Evolutionary conservation across 169 alveolate species (phyloP).

Genomic region (Ichthyophthirius multifiliis): DNA sequence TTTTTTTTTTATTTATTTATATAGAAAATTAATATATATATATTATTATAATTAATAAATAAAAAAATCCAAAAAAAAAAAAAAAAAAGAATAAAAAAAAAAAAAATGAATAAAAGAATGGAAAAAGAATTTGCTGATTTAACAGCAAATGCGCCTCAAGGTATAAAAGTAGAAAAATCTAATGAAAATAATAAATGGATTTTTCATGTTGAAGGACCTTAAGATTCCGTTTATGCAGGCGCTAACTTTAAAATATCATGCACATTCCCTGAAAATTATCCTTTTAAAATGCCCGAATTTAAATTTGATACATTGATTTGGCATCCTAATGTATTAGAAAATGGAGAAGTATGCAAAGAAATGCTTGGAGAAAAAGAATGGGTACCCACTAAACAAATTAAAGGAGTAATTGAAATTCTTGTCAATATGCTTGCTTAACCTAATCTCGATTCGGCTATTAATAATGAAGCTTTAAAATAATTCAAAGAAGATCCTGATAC

Average conservation of each 20-base stretch:
- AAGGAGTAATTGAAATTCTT: not conserved
- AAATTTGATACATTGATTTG: not conserved
- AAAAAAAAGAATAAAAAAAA: not conserved
- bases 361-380: slow-evolving; percentile 14
- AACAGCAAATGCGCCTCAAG: not conserved
- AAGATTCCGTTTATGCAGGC: not conserved
- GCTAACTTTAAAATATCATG: not conserved
- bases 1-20: no score
- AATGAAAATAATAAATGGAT: not conserved
- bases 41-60: no score
- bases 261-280: slow-evolving; percentile 1
- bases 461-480: not conserved
- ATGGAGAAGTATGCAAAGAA: slow-evolving; percentile 14
- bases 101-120: not conserved
- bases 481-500: not conserved
- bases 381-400: slow-evolving; percentile 6
- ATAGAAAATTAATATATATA: no score
- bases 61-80: not conserved
- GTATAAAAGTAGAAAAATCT: not conserved
- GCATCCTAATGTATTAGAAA: not conserved
- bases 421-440: slow-evolving; percentile 3
- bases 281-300: slow-evolving; percentile 11
- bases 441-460: slow-evolving; percentile 3
- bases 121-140: slow-evolving; percentile 9
- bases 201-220: not conserved